Evolutionary conservation across 306 rosid genomes (phyloP), one percentile per base, ranked within the genome.

Genomic region (Lathyrus tuberosus): DNA sequence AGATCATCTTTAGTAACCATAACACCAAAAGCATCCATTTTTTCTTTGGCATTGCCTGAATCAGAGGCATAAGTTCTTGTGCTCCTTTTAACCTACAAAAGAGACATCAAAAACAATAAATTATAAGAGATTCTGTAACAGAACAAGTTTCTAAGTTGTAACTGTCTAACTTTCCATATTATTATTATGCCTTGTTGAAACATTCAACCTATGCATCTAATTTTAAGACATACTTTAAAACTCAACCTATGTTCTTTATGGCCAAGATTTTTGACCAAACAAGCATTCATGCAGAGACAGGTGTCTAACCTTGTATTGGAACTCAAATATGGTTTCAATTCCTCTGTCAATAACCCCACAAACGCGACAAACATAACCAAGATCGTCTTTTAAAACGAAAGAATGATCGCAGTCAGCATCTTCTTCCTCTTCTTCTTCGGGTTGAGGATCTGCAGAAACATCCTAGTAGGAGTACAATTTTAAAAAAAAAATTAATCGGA

Each of bases 361-460:
- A 62, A 91, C 79, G 0, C 97, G 97, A 44, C 97, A 94, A 75
- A 91, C 99, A 73, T 85, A 84, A 46, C 99, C 99, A 75, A 91
- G 68, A 75, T 94, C 99, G 37, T 94, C 99, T 82, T 89, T 94
- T 51, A 94, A 82, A 78, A 94, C 80, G 68, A 78, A 94, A 78
- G 95, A 88, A 78, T 94, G 99, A 67, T 94, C 96, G 49, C 99
- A 94, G 76, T 80, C 87, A 7, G 24, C 82, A n/a, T 47, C 87
- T 67, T 85, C 76, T 54, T 51, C 64, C 5, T 0, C 74, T 67
- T 73, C 79, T 64, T 73, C 88, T 20, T 84, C 86, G 1, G 74
- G 43, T 37, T 53, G 75, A 72, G 86, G 82, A 74, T 84, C 80
- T 54, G 11, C 72, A 20, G 86, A 69, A 68, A 44, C 81, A 72